Evolutionary conservation across 345 rosid genomes (phyloP), one percentile per base, ranked within the genome.

Genomic region (Euphorbia lathyris): DNA sequence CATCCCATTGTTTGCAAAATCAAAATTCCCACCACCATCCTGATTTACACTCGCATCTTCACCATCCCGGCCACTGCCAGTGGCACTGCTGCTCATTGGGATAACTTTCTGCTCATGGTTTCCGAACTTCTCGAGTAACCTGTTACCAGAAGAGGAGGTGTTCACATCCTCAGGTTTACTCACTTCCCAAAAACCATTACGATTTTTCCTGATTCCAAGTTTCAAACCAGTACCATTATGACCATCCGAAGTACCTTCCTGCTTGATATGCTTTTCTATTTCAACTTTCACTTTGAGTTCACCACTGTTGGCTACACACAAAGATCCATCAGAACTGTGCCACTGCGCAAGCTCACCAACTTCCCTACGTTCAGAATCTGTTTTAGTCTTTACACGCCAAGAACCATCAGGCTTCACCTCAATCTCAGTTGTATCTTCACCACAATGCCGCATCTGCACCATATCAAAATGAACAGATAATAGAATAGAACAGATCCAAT

Each of bases 21-120:
- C 96, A 61, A 87, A 87, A 72, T 87, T 67, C 64, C 82, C 87
- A 75, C 86, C 79, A 57, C 80, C 96, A 79, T 86, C 96, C 84
- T 95, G 98, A 82, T 90, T 95, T 72, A 92, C 98, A 72, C 99
- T 92, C 57, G 81, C 70, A 77, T 95, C 99, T 77, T 95, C 99
- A 76, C 97, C 93, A 68, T 91, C 97, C 78, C 88, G 85, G 74
- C 96, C 90, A 77, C 99, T 95, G 67, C 82, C 91, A 60, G 97
- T 90, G 26, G 89, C 96, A 78, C 96, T 92, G 82, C 96, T 92
- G 83, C 91, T 90, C 99, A 89, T 92, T 40, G 89, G 92, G 53
- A 88, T 87, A 67, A 73, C 64, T 78, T 90, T 87, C 56, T 55
- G 84, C 70, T 83, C 91, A 52, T 73, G 73, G 36, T 66, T 80